A percentile compares a stretch with the other conserved stretches of the same genome.
phyloP scores from a whole-genome alignment of 2,329 filamentous ascomycete species.

The Pseudogymnoascus sp. region DNA sequence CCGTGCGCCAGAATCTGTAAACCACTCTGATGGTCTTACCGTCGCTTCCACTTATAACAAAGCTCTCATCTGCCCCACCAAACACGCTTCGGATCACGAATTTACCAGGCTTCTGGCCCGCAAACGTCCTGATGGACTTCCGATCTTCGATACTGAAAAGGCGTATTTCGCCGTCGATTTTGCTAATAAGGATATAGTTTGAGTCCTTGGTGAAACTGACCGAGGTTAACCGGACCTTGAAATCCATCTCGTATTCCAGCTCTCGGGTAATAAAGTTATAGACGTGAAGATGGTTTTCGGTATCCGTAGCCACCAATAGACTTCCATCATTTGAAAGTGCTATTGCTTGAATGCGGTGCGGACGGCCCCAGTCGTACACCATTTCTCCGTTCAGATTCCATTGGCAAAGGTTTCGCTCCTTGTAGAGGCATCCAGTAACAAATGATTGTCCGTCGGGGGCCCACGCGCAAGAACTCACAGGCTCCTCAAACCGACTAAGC shows the following conservation, averaged over 20 bases:
- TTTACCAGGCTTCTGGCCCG: conserved; percentile 65
- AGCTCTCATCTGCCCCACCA: conserved; percentile 85
- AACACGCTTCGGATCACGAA: conserved; percentile 78
- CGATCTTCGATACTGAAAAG: conserved; percentile 70
- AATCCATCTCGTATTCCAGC: conserved; percentile 65
- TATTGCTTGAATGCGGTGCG: conserved; percentile 74
- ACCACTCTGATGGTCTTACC: conserved; percentile 42
- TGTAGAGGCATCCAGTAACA: conserved; percentile 70
- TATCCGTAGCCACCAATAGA: conserved; percentile 72
- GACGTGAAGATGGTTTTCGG: conserved; percentile 63
- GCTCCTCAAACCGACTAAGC: conserved; percentile 68
- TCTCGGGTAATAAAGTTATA: conserved; percentile 73
- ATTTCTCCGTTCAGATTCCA: conserved; percentile 60
- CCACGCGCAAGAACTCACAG: conserved; percentile 89
- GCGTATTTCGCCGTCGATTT: conserved; percentile 67
- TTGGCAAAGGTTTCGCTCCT: conserved; percentile 57
- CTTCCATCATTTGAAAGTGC: conserved; percentile 75
- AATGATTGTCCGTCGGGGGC: conserved; percentile 69
- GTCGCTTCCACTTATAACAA: conserved; percentile 87
- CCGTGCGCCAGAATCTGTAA: conserved; percentile 2
- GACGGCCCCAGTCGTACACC: conserved; percentile 59
- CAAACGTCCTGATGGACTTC: conserved; percentile 64
- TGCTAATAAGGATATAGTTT: conserved; percentile 73
- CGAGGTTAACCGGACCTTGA: conserved; percentile 66
- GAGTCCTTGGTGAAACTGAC: conserved; percentile 77